phyloP scores from a whole-genome alignment of 768 basidiomycete genomes.

The Amanita thiersii region DNA sequence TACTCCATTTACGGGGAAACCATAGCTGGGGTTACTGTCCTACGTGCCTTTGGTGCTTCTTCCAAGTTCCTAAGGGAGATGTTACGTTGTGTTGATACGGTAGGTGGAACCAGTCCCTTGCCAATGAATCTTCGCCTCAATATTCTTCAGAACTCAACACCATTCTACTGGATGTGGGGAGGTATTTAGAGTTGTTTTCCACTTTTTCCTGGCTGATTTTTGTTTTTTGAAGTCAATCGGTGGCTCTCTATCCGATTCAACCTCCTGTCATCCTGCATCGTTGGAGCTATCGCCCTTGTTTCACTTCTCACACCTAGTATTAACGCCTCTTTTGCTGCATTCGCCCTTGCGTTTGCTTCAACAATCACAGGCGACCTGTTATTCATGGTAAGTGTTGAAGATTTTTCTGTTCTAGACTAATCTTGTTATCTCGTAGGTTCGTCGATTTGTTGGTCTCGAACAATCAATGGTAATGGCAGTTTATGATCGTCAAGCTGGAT shows the following conservation, averaged over 20 bases:
- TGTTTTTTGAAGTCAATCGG: constrained; percentile 55
- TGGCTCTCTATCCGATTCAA: constrained; percentile 91
- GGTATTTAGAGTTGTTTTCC: constrained; percentile 28
- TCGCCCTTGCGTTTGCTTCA: constrained; percentile 78
- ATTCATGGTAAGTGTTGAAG: constrained; percentile 39
- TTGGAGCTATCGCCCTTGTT: constrained; percentile 65
- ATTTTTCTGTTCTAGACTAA: not conserved
- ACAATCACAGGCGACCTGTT: constrained; percentile 67
- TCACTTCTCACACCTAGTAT: constrained; percentile 64
- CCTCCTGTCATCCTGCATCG: constrained; percentile 59
- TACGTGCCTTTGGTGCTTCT: constrained; percentile 84
- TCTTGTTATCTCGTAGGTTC: constrained; percentile 30
- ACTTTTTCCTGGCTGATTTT: not conserved
- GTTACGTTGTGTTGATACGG: constrained; percentile 75
- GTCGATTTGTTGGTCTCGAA: constrained; percentile 81
- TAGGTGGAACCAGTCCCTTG: constrained; percentile 23
- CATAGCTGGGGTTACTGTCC: constrained; percentile 32
- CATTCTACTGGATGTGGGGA: constrained; percentile 91
- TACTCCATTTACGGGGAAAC: constrained; percentile 39
- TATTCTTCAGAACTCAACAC: constrained; percentile 41
- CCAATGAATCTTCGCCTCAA: constrained; percentile 2
- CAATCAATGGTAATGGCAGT: constrained; percentile 72
- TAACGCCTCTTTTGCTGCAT: constrained; percentile 77
- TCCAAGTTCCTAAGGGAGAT: constrained; percentile 83
- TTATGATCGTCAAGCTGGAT: not conserved